Evolutionary conservation across 495 filamentous ascomycete genomes (phyloP), one percentile per base, ranked within the genome.

Genomic region (Neurospora sp.): DNA sequence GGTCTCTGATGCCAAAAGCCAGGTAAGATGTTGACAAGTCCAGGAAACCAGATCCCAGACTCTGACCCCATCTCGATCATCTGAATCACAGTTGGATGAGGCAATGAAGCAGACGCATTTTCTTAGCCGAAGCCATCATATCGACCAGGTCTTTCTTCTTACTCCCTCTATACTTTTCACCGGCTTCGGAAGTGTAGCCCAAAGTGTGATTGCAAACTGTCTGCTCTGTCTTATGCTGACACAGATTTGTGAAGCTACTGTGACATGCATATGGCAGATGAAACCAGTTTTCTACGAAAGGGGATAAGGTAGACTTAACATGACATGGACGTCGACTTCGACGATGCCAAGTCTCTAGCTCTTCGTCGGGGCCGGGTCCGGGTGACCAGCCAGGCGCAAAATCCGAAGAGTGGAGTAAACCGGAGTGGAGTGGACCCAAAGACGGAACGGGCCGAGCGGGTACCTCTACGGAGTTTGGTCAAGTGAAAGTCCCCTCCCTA

Each of bases 401-500:
- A 31, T 31, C 31, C 31, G 44, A 48, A 48, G 8, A 48, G 7
- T 44, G 42, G 42, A 9, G 42, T n/a, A 46, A 46, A 3, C 42
- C 42, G 42, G 7, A n/a, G 0, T 22, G n/a, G n/a, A 48, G 3
- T 20, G 9, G 44, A 20, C 0, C n/a, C 44, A 48, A 22, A 48
- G 1, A 48, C 44, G 44, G 44, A 12, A 48, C n/a, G n/a, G 44
- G 44, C 44, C n/a, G 44, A 48, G 44, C 18, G 44, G n/a, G 44
- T 44, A 18, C 42, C 31, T 35, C 0, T 44, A n/a, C 42, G 42
- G 42, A 44, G 42, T 44, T 46, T 20, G 42, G 42, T n/a, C 87
- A 91, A 88, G 90, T 44, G 82, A 73, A 73, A 69, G 18, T 59
- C 22, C 11, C 41, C 18, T 27, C 27, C 27, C 27, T 20, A 27